Percentiles rank a stretch among this genome's conserved stretches.
These are phyloP conservation scores for Endoconidiophora laricicola DNA, from an alignment of 2,329 filamentous ascomycete species.

Conservation along the genomic window DNA sequence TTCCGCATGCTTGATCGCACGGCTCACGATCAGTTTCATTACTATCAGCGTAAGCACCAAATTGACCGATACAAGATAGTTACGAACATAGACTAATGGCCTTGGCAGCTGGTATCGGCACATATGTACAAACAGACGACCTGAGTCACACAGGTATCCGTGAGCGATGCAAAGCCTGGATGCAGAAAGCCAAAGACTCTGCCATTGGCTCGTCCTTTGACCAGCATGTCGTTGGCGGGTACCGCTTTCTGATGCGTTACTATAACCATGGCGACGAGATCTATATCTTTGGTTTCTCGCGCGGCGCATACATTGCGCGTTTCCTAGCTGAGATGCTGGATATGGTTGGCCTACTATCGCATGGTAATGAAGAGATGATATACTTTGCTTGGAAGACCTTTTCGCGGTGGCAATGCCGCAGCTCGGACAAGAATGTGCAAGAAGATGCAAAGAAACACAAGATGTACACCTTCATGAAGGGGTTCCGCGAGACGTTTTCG, in stretches of 20 bases:
- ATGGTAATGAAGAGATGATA: constrained; percentile 75
- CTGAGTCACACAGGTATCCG: constrained; percentile 39
- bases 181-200: constrained; percentile 58
- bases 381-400: constrained; percentile 74
- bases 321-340: constrained; percentile 76
- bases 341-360: constrained; percentile 60
- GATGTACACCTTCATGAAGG: constrained; percentile 60
- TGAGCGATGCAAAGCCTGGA: constrained; percentile 47
- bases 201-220: constrained; percentile 68
- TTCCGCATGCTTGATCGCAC: constrained; percentile 52
- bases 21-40: constrained; percentile 44
- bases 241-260: constrained; percentile 62
- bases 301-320: constrained; percentile 56
- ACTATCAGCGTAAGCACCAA: constrained; percentile 40
- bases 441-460: constrained; percentile 30
- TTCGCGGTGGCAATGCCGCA: constrained; percentile 51
- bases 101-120: constrained; percentile 47
- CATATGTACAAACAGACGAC: constrained; percentile 47
- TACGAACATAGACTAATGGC: constrained; percentile 5
- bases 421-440: constrained; percentile 27
- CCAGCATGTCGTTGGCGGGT: constrained; percentile 68
- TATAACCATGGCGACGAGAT: constrained; percentile 49
- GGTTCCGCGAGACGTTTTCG: constrained; percentile 67
- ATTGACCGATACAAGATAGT: too few species aligned
- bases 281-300: constrained; percentile 59